phyloP scores from a whole-genome alignment of 352 stramenopile genomes.

The Phytophthora syringae region DNA sequence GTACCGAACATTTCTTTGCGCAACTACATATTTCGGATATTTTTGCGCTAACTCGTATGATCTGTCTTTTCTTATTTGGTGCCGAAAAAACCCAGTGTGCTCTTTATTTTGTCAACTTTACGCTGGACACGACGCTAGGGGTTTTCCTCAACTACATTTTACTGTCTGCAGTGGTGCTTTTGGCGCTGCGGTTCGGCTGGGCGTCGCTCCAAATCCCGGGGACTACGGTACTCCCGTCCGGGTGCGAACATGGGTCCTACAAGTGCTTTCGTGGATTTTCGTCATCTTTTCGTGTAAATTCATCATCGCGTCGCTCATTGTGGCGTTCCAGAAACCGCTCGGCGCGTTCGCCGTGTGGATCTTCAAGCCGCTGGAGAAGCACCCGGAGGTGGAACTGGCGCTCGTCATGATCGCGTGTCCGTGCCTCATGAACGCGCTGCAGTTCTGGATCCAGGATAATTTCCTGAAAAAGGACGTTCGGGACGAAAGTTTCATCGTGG shows the following conservation, averaged over 20 bases:
- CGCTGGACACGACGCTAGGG: constrained; percentile 85
- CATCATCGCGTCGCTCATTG: constrained; percentile 78
- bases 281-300: constrained; percentile 86
- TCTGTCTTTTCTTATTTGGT: neutral
- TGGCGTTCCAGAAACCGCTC: constrained; percentile 72
- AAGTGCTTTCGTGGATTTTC: constrained; percentile 80
- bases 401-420: constrained; percentile 91
- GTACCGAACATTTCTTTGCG: constrained; percentile 21
- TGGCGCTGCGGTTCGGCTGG: constrained; percentile 68
- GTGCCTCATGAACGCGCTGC: constrained; percentile 88
- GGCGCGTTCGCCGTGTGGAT: constrained; percentile 62
- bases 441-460: constrained; percentile 92
- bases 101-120: constrained; percentile 92
- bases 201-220: constrained; percentile 61
- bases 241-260: constrained; percentile 70
- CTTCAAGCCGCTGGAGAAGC: constrained; percentile 69
- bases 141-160: constrained; percentile 88
- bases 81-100: constrained; percentile 62
- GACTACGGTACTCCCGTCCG: constrained; percentile 84
- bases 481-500: constrained; percentile 62
- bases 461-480: constrained; percentile 89
- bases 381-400: constrained; percentile 77
- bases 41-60: no score
- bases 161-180: constrained; percentile 57
- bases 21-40: no score